Evolutionary conservation across 345 rosid species (phyloP).

Genomic region (Odontarrhena argentea): DNA sequence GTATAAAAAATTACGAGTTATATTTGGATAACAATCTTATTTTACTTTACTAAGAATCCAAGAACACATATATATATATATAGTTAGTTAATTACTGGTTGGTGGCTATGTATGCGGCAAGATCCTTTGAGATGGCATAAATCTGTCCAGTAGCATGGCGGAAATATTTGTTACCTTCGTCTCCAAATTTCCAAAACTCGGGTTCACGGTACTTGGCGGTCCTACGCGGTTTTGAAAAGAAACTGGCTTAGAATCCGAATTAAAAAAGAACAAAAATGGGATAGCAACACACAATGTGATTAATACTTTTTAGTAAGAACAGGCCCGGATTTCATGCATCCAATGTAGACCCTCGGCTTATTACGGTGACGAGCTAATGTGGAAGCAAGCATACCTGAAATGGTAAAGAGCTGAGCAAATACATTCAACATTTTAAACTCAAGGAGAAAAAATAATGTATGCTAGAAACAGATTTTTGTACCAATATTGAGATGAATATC

Average conservation of each 20-base stretch:
- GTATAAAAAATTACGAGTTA: background rate
- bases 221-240: conserved; percentile 42
- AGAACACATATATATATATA: background rate
- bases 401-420: background rate
- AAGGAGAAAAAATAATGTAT: background rate
- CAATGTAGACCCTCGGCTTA: conserved; percentile 88
- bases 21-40: background rate
- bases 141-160: conserved; percentile 98
- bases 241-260: background rate
- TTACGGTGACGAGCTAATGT: conserved; percentile 79
- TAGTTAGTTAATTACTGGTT: conserved; percentile 66
- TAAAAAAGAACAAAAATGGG: background rate
- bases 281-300: conserved; percentile 1
- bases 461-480: conserved; percentile 38
- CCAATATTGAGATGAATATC: conserved; percentile 98
- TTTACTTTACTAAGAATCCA: conserved; percentile 1
- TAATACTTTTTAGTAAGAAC: conserved; percentile 87
- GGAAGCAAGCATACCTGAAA: conserved; percentile 71
- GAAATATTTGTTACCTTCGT: conserved; percentile 90
- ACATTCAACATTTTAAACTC: conserved; percentile 11
- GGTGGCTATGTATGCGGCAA: conserved; percentile 78
- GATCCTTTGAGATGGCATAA: conserved; percentile 93
- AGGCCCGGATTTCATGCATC: conserved; percentile 99
- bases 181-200: conserved; percentile 98
- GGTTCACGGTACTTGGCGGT: conserved; percentile 94